Evolutionary conservation across 768 basidiomycete genomes (phyloP), one percentile per base, ranked within the genome.

Genomic region (Boletus reticuloceps): DNA sequence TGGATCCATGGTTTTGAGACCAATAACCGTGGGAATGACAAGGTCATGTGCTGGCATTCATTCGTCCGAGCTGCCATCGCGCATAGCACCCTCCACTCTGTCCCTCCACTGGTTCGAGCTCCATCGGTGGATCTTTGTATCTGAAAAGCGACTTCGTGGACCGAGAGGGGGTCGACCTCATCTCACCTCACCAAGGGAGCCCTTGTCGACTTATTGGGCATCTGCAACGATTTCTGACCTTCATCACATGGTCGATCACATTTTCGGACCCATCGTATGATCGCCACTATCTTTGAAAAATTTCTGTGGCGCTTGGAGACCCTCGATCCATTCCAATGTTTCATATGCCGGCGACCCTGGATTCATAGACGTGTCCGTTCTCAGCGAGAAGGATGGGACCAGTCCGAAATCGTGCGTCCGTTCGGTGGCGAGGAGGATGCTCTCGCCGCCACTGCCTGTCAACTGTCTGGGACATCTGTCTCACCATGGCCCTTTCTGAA

Each of bases 401-500:
- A 68, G 68, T 47, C n/a, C n/a, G n/a, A n/a, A n/a, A n/a, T n/a
- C 43, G 45, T 69, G 14, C 50, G 31, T 19, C 58, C 68, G 17
- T 69, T 69, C 13, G 52, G 50, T 41, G 61, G 58, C 45, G 52
- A 67, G 4, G 41, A 51, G 13, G 52, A 48, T 11, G 50, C 40
- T 40, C 44, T 69, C 38, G 68, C 68, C 25, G 32, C 57, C 32
- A 61, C 65, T 22, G n/a, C n/a, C 65, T 7, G 53, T 61, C 44
- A 59, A 69, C 41, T 64, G 51, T 65, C 22, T 68, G 68, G 68
- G 63, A 70, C 44, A 63, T 64, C 41, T 70, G 69, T 48, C 58
- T 69, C 20, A 41, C 69, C 41, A 70, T 61, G 3, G 43, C 52
- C 6, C 53, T 70, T 19, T 71, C 68, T 32, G 27, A 68, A 2